These are phyloP conservation scores for Epichloe hybrida DNA, from an alignment of 2,329 filamentous ascomycete genomes.

Conservation along the genomic window DNA sequence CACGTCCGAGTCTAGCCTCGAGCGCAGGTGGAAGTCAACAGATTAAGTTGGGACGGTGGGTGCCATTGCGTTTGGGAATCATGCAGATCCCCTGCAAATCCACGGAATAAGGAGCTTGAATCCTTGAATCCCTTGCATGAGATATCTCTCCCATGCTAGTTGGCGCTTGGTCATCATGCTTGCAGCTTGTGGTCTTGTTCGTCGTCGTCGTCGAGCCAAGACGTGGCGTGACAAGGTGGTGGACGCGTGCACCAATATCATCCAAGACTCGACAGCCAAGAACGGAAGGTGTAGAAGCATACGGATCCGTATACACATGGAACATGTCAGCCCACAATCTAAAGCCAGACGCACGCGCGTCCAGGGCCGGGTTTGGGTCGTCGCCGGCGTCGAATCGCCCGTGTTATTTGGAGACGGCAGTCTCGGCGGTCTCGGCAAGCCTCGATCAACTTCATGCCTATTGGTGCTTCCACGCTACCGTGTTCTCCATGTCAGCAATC, in stretches of 20 bases:
- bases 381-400: too few relatives aligned
- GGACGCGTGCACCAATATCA: neutral
- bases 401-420: too few relatives aligned
- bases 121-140: neutral
- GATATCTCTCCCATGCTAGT: neutral
- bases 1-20: too few relatives aligned
- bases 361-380: too few relatives aligned
- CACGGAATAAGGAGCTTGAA: neutral
- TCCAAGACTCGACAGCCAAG: neutral
- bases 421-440: too few relatives aligned
- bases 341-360: too few relatives aligned
- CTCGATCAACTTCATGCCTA: too few relatives aligned
- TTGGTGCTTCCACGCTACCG: too few relatives aligned
- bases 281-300: neutral
- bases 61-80: neutral
- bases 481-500: too few relatives aligned
- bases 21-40: too few relatives aligned
- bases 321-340: neutral
- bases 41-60: too few relatives aligned
- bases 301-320: too few relatives aligned
- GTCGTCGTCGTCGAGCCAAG: neutral
- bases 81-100: neutral
- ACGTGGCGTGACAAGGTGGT: neutral
- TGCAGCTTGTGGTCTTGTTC: neutral
- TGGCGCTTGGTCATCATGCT: neutral